Conservation (phyloP, 768 basidiomycete species). For the Psilocybe subaeruginosa region DNA sequence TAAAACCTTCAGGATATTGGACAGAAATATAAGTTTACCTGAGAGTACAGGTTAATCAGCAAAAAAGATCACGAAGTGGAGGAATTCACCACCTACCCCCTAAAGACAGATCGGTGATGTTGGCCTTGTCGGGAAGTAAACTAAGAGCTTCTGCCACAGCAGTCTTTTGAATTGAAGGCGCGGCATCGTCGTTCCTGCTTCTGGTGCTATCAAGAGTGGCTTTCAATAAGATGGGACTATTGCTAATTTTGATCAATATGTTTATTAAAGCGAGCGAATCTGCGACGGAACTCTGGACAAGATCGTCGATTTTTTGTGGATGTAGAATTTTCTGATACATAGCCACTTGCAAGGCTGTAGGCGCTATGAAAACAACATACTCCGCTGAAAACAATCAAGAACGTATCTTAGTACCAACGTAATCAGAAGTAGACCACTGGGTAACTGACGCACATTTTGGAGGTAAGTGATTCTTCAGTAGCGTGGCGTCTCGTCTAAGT, state of each 20-base stretch:
- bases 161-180: slow-evolving; percentile 40
- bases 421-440: not conserved
- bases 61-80: not conserved
- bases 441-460: slow-evolving; percentile 73
- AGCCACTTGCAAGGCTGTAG: slow-evolving; percentile 78
- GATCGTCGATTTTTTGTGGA: slow-evolving; percentile 66
- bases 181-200: slow-evolving; percentile 35
- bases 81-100: slow-evolving; percentile 61
- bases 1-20: slow-evolving; percentile 62
- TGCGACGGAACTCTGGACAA: slow-evolving; percentile 72
- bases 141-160: slow-evolving; percentile 62
- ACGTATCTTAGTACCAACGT: no score
- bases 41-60: slow-evolving; percentile 6
- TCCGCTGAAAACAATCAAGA: slow-evolving; percentile 64
- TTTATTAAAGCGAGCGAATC: slow-evolving; percentile 82
- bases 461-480: slow-evolving; percentile 83
- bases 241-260: slow-evolving; percentile 87
- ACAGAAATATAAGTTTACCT: slow-evolving; percentile 79
- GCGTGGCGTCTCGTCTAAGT: slow-evolving; percentile 81
- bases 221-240: slow-evolving; percentile 86
- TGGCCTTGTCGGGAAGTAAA: slow-evolving; percentile 60
- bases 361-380: slow-evolving; percentile 96
- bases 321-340: slow-evolving; percentile 81
- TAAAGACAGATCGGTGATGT: slow-evolving; percentile 71
- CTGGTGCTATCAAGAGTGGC: slow-evolving; percentile 71